These are phyloP conservation scores for Coemansia brasiliensis DNA, from an alignment of 192 early-diverging fungal genomes.

Conservation along the genomic window DNA sequence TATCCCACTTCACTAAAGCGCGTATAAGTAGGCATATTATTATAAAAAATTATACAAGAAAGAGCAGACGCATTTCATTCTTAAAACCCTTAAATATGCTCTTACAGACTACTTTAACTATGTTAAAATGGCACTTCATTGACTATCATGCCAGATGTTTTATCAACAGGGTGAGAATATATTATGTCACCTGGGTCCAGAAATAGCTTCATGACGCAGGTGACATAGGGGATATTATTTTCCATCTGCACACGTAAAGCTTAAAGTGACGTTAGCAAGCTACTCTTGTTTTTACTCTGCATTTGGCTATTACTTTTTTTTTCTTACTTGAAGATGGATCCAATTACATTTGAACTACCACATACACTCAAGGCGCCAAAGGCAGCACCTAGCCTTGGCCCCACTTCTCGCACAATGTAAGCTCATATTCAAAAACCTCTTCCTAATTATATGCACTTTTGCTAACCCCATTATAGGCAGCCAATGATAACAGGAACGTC, in stretches of 20 bases:
- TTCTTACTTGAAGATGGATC: conserved; percentile 23
- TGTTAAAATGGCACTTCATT: neutral
- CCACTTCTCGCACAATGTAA: conserved; percentile 63
- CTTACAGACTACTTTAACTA: too few relatives aligned
- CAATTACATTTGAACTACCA: conserved; percentile 28
- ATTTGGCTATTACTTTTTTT: neutral
- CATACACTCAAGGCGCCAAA: conserved; percentile 38
- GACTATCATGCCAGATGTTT: neutral
- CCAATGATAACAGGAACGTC: conserved; percentile 94
- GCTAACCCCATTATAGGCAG: conserved; percentile 17
- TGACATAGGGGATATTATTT: neutral
- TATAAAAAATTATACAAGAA: too few relatives aligned
- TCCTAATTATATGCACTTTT: neutral
- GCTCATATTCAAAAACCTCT: neutral
- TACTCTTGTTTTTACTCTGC: neutral
- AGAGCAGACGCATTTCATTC: too few relatives aligned
- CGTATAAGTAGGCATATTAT: too few relatives aligned
- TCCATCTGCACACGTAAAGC: conserved; percentile 2
- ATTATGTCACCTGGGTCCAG: neutral
- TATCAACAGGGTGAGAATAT: neutral
- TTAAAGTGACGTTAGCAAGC: conserved; percentile 2
- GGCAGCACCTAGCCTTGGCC: conserved; percentile 37
- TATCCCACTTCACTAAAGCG: neutral
- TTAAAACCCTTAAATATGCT: too few relatives aligned
- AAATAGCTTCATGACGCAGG: neutral